Percentiles rank a stretch among this genome's conserved stretches.
These are phyloP conservation scores for Pichia sp. DNA, from an alignment of 1,139 yeast species.

Conservation along the genomic window DNA sequence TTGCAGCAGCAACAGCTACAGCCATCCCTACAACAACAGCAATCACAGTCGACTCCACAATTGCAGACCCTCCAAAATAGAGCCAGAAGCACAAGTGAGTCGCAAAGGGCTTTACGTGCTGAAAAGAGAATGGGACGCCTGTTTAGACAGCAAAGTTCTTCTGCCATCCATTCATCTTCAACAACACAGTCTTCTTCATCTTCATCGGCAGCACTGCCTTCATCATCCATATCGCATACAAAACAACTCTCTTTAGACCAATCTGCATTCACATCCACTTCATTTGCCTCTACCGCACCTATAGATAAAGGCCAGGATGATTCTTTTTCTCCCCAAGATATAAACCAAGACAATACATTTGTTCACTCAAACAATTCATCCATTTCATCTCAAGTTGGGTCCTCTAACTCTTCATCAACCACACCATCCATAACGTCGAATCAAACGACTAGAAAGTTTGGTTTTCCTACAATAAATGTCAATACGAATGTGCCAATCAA, in stretches of 20 bases:
- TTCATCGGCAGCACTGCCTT: no score
- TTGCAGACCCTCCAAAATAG: constrained; percentile 4
- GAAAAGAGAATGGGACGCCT: constrained; percentile 34
- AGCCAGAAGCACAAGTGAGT: constrained; percentile 18
- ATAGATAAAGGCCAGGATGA: not conserved
- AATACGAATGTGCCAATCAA: not conserved
- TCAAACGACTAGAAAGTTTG: constrained; percentile 9
- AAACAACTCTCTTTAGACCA: not conserved
- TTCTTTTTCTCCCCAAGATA: not conserved
- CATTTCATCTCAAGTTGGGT: constrained; percentile 18
- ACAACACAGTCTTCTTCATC: no score
- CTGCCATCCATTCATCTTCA: constrained; percentile 10
- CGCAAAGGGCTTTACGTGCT: constrained; percentile 26
- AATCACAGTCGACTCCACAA: not conserved
- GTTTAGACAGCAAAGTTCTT: constrained; percentile 27
- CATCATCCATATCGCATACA: constrained; percentile 5
- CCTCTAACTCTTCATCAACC: constrained; percentile 13
- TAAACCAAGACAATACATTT: constrained; percentile 1
- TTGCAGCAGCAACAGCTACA: not conserved
- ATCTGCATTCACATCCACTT: not conserved
- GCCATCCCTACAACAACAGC: not conserved
- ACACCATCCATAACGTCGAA: constrained; percentile 14
- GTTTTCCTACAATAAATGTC: not conserved
- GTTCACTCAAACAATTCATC: constrained; percentile 19
- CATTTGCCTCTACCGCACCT: no score